Percentiles rank a stretch among this genome's conserved stretches.
These are phyloP conservation scores for Neurospora sp. DNA, from an alignment of 495 filamentous ascomycete genomes.

Conservation along the genomic window DNA sequence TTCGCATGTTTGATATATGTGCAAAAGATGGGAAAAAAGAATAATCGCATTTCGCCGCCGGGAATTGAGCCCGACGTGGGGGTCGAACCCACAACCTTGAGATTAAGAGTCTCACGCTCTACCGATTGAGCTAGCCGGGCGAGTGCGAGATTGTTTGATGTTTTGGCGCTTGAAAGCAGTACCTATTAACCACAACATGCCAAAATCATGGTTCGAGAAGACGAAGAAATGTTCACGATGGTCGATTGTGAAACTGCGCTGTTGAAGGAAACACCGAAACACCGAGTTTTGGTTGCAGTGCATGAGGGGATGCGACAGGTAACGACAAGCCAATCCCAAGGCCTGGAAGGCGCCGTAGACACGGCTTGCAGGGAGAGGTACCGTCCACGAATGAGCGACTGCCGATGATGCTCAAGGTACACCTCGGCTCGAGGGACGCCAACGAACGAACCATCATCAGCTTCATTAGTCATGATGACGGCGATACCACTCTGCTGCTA, in stretches of 20 bases:
- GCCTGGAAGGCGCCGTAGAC: background rate
- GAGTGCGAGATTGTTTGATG: background rate
- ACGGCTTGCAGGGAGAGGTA: background rate
- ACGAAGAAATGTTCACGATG: background rate
- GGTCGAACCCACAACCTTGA: constrained; percentile 58
- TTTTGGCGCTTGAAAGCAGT: background rate
- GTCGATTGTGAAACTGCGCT: background rate
- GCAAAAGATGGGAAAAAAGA: background rate
- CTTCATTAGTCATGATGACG: background rate
- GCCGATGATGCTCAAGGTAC: background rate
- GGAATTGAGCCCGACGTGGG: constrained; percentile 18
- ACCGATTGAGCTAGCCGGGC: constrained; percentile 58
- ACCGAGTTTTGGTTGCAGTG: background rate
- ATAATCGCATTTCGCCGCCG: background rate
- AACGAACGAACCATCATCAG: background rate
- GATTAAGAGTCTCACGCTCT: constrained; percentile 71
- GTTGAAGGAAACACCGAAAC: background rate
- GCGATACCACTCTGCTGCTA: background rate
- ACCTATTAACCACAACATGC: background rate
- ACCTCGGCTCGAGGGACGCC: background rate
- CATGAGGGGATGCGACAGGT: background rate
- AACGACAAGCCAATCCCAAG: background rate
- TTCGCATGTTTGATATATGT: background rate
- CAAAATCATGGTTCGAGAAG: background rate
- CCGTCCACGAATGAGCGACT: background rate